Evolutionary conservation across 495 filamentous ascomycete species (phyloP).

Genomic region (Penicillium egyptiacum): DNA sequence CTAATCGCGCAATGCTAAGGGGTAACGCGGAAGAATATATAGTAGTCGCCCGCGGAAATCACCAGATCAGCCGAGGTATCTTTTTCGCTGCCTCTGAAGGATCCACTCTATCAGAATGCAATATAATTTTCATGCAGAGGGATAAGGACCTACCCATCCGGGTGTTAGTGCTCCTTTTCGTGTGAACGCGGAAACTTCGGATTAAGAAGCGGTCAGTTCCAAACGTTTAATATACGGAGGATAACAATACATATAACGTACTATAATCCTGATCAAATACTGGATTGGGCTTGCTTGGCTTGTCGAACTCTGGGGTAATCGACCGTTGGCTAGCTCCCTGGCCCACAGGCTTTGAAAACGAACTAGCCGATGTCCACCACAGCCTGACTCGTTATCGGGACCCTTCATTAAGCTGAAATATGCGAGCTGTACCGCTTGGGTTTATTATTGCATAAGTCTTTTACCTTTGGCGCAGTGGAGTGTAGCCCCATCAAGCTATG

Average conservation of each 20-base stretch:
- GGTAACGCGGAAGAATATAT: constrained; percentile 14
- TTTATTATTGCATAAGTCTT: neutral
- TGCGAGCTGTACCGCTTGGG: constrained; percentile 3
- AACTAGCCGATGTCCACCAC: neutral
- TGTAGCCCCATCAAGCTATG: neutral
- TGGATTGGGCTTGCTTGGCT: constrained; percentile 1
- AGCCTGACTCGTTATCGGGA: constrained; percentile 2
- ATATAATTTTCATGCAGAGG: constrained; percentile 9
- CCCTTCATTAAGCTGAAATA: constrained; percentile 3
- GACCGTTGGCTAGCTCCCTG: constrained; percentile 5
- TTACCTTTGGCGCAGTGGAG: neutral
- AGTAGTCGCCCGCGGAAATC: constrained; percentile 1
- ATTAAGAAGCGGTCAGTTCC: constrained; percentile 5
- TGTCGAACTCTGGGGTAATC: constrained; percentile 12
- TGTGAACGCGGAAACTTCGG: constrained; percentile 2
- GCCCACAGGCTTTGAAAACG: neutral
- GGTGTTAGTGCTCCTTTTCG: constrained; percentile 1
- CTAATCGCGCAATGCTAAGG: constrained; percentile 18
- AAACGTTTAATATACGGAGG: neutral
- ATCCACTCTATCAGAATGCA: constrained; percentile 7
- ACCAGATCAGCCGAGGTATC: neutral
- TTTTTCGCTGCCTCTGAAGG: neutral
- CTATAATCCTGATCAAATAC: neutral
- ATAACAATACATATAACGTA: no score
- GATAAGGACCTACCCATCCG: constrained; percentile 7